These are phyloP conservation scores for Xylaria sp. DNA, from an alignment of 495 filamentous ascomycete genomes.

Conservation along the genomic window DNA sequence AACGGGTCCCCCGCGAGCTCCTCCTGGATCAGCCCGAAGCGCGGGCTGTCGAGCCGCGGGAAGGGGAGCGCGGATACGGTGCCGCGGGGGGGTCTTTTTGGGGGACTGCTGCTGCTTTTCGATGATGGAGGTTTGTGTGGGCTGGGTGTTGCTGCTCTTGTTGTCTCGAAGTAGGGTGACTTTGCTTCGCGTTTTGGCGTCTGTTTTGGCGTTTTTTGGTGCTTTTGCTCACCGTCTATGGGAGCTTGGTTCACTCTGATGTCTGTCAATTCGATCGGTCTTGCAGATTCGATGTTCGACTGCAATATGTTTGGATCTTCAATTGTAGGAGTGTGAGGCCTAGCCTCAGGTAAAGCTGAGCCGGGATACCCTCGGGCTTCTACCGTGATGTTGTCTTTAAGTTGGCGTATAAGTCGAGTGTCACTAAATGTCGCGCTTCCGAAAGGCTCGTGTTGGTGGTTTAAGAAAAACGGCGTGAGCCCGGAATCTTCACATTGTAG, in stretches of 20 bases:
- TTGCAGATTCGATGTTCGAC: not conserved
- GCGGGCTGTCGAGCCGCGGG: conserved; percentile 65
- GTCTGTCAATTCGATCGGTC: not conserved
- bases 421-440: not conserved
- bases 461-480: not conserved
- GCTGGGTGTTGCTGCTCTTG: not conserved
- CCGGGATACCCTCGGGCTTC: not conserved
- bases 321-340: not conserved
- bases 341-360: no score
- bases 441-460: not conserved
- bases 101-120: conserved; percentile 37
- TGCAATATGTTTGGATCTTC: not conserved
- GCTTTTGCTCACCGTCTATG: not conserved
- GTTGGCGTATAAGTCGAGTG: not conserved
- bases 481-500: not conserved
- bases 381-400: not conserved
- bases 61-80: conserved; percentile 72
- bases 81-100: conserved; percentile 52
- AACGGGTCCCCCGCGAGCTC: conserved; percentile 74
- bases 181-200: conserved; percentile 35
- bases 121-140: not conserved
- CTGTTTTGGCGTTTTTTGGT: not conserved
- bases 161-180: conserved; percentile 56
- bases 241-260: not conserved
- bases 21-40: conserved; percentile 87